Base-by-base conservation (phyloP, 345 rosid genomes). In the Noccaea bulbosa region DNA sequence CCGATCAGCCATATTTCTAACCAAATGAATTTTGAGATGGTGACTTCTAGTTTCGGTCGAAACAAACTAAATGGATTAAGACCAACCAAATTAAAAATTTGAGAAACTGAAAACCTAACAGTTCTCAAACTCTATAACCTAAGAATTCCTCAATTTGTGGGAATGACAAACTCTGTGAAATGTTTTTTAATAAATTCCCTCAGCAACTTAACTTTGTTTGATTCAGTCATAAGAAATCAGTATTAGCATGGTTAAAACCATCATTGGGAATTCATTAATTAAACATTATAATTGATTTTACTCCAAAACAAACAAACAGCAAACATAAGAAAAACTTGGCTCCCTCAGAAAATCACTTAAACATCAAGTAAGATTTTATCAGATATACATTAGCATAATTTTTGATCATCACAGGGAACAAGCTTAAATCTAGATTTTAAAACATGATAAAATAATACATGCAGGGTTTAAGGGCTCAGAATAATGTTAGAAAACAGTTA, bases 161-260 rank as follows among this genome's bases (percentile, higher is more conserved):
- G 20, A 17, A 17, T n/a, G 1, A 17, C 20, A 17, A 17, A 17
- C 20, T 17, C 20, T 24, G 27, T 0, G 22, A 45, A 45, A 0
- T 17, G 20, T 17, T 17, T 17, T 17, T 17, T 17, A 17, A 34
- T 16, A 24, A 24, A 24, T 49, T 44, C 67, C 67, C 53, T 62
- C 67, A 61, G 65, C 6, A 11, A 30, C 24, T 44, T 44, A 61
- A 60, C 65, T 11, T 61, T 8, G 30, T 24, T 33, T 10, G 35
- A 60, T 50, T 77, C 77, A 53, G 32, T 81, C 84, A 80, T 4
- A 17, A 34, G 54, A 66, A 16, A 69, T 85, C 88, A 85, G 86
- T 66, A 82, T 85, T 85, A 82, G 86, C 88, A 84, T 84, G 88
- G 85, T 80, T 74, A 24, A 35, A 53, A 11, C 8, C 84, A 82